Evolutionary conservation across 495 filamentous ascomycete species (phyloP).

Genomic region (Xylaria acuta): DNA sequence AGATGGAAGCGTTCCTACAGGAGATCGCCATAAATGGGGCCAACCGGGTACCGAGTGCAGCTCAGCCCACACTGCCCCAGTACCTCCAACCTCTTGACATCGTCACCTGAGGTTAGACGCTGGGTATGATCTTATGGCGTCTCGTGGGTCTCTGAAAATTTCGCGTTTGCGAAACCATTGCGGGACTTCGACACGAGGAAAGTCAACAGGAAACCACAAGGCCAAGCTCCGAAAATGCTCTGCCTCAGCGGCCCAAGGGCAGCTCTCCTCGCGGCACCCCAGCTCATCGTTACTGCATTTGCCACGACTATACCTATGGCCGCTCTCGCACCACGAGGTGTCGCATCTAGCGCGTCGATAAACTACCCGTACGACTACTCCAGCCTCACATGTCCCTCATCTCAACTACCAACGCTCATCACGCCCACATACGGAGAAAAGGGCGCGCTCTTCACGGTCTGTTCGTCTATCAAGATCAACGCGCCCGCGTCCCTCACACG

Average conservation of each 20-base stretch:
- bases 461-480: constrained; percentile 33
- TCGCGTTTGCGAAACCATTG: neutral
- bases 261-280: neutral
- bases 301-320: neutral
- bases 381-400: constrained; percentile 11
- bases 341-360: neutral
- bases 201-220: neutral
- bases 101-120: neutral
- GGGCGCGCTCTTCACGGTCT: constrained; percentile 40
- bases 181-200: neutral
- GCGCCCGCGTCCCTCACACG: constrained; percentile 23
- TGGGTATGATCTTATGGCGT: neutral
- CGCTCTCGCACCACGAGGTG: neutral
- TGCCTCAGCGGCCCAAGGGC: neutral
- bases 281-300: neutral
- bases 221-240: neutral
- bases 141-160: neutral
- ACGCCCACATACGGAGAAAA: constrained; percentile 39
- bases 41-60: neutral
- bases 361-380: constrained; percentile 13
- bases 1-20: neutral
- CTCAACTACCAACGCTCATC: constrained; percentile 22
- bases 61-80: neutral
- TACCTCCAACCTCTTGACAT: neutral
- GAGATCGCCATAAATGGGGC: neutral